phyloP scores from a whole-genome alignment of 192 early-diverging fungal genomes.

The Martensiomyces pterosporus region DNA sequence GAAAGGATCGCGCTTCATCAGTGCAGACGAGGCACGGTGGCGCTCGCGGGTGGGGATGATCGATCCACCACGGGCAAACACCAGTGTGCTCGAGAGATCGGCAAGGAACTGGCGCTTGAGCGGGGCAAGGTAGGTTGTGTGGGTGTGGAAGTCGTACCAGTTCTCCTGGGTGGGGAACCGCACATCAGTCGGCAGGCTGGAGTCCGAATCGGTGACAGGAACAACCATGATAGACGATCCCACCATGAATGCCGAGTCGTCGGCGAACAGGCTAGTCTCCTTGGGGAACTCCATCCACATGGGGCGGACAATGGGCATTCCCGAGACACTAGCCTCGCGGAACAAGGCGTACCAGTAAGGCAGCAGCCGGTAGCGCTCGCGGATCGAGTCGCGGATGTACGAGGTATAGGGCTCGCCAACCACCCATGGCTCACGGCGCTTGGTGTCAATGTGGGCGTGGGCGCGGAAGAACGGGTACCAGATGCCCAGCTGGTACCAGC shows the following conservation, averaged over 20 bases:
- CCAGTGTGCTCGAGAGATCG: constrained; percentile 68
- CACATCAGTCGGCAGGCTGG: constrained; percentile 50
- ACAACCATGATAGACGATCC: constrained; percentile 76
- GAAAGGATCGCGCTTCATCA: constrained; percentile 84
- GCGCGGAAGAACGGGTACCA: constrained; percentile 98
- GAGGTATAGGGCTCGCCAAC: constrained; percentile 80
- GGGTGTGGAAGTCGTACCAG: constrained; percentile 57
- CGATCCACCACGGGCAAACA: constrained; percentile 83
- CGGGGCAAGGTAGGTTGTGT: constrained; percentile 24
- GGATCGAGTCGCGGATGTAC: constrained; percentile 74
- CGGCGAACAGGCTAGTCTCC: constrained; percentile 69
- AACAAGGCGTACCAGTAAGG: constrained; percentile 94
- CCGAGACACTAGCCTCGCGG: constrained; percentile 66
- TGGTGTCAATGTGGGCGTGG: constrained; percentile 97
- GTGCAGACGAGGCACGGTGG: constrained; percentile 70
- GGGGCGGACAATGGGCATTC: constrained; percentile 82
- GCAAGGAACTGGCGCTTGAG: constrained; percentile 61
- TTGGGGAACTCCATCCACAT: constrained; percentile 87
- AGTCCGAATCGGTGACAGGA: constrained; percentile 55
- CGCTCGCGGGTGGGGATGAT: constrained; percentile 87
- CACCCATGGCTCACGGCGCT: constrained; percentile 95
- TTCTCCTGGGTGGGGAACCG: constrained; percentile 69
- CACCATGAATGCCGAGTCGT: constrained; percentile 89
- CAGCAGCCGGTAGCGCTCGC: constrained; percentile 80
- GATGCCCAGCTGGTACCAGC: constrained; percentile 97